Conservation (phyloP, 2,329 filamentous ascomycete genomes). For the Colletotrichum viniferum region DNA sequence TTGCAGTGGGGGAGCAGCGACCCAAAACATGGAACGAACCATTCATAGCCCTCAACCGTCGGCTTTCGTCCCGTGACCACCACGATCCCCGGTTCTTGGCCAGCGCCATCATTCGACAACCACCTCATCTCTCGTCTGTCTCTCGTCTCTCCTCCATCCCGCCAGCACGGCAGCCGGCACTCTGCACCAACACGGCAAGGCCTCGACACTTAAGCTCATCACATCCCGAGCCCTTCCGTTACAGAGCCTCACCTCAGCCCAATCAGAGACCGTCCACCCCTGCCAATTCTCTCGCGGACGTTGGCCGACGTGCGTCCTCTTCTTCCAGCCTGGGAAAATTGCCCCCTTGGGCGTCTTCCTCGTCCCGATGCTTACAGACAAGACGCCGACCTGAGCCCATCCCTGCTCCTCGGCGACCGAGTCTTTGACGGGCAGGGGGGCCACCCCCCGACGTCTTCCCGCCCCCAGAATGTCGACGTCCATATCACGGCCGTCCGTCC, state of each 20-base stretch:
- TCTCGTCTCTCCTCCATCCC: not conserved
- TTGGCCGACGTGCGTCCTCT: not conserved
- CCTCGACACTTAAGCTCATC: not conserved
- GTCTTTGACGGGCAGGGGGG: not conserved
- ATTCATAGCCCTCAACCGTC: not conserved
- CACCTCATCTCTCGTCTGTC: not conserved
- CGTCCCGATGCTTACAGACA: not conserved
- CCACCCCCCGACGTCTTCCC: not conserved
- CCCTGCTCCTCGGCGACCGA: slow-evolving; percentile 8
- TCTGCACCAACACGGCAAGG: not conserved
- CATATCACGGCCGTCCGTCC: not conserved
- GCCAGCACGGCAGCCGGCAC: not conserved
- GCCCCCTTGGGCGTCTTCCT: not conserved
- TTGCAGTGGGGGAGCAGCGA: not conserved
- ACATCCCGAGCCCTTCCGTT: not conserved
- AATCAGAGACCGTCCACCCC: not conserved
- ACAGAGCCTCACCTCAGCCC: not conserved
- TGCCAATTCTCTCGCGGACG: not conserved
- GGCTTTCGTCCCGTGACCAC: not conserved
- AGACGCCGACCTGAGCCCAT: not conserved
- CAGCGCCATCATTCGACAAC: not conserved
- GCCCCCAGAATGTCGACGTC: not conserved
- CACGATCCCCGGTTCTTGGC: not conserved
- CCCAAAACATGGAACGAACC: not conserved
- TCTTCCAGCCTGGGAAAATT: not conserved